phyloP scores from a whole-genome alignment of 352 stramenopile species.

The Phytophthora tentaculata region DNA sequence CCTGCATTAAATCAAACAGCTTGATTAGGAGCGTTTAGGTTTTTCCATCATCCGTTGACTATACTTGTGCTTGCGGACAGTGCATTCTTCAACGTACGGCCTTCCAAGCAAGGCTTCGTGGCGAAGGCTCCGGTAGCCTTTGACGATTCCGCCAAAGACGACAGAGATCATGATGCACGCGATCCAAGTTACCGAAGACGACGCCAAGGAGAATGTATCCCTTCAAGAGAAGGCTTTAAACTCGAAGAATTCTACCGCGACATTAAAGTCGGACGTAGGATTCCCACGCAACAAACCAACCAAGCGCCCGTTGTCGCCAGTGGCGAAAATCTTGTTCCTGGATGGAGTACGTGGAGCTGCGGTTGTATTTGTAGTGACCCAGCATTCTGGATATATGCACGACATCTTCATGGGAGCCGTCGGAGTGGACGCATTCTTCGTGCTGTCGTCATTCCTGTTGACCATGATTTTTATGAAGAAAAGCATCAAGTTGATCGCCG shows the following conservation, averaged over 20 bases:
- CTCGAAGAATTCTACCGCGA: neutral
- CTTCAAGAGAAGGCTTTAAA: neutral
- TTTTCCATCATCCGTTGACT: neutral
- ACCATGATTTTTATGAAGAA: slow-evolving; percentile 30
- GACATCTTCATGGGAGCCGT: slow-evolving; percentile 13
- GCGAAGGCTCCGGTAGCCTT: neutral
- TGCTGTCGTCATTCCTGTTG: slow-evolving; percentile 19
- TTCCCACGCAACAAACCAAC: slow-evolving; percentile 1
- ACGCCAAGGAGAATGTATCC: neutral
- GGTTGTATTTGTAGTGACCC: slow-evolving; percentile 12
- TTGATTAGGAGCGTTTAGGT: neutral
- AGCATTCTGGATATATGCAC: slow-evolving; percentile 15
- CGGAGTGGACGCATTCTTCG: slow-evolving; percentile 16
- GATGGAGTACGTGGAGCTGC: slow-evolving; percentile 12
- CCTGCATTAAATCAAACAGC: no score
- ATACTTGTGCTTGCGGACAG: neutral
- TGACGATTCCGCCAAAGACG: neutral
- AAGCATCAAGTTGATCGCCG: slow-evolving; percentile 14
- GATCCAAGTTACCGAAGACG: neutral
- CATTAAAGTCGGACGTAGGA: neutral
- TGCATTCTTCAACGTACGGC: slow-evolving; percentile 1
- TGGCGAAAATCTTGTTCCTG: slow-evolving; percentile 15
- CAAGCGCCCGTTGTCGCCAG: neutral
- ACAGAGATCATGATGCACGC: neutral
- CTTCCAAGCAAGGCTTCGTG: neutral